Evolutionary conservation across 805 yeast genomes (phyloP), one percentile per base, ranked within the genome.

Genomic region (Lipomyces mesembrius): DNA sequence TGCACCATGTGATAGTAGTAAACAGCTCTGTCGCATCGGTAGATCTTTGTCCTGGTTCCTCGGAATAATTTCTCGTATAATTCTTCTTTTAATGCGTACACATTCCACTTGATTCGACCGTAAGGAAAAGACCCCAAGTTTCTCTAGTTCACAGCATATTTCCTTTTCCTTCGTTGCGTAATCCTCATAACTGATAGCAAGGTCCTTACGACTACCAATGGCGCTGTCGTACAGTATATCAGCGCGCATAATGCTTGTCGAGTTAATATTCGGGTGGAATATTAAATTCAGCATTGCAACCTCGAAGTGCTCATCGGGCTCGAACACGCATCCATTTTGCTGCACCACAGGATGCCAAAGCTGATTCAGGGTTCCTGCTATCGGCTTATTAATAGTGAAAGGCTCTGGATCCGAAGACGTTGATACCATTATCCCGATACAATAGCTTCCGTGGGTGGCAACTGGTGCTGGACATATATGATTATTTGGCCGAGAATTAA

Each of bases 31-130:
- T 75, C 91, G 90, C 68, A 92, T 86, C 29, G 91, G 85, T 61
- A 84, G 84, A 75, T 93, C 98, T 73, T 91, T 89, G 75, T 85
- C 87, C 0, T 97, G 97, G 74, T 93, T 93, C 77, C 98, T 82
- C 11, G 98, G 98, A n/a, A 93, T 84, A 46, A 93, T 87, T 72
- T 97, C 82, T 71, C 98, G 84, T n/a, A 92, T 91, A 58, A 89
- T 87, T 25, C 77, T 75, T 56, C 80, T 65, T 22, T 49, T 27
- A 14, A n/a, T 27, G 22, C 49, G 37, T 17, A 43, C 49, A 43
- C 22, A 0, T 22, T 12, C 29, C 17, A 11, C 32, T 6, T 3
- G 32, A 20, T 22, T 52, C 2, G 53, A 49, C 27, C 7, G 22
- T 8, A 9, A n/a, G n/a, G n/a, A 22, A 39, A 32, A n/a, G 34